phyloP scores from a whole-genome alignment of 1,284 basidiomycete species.

The Ceratobasidium sp. region DNA sequence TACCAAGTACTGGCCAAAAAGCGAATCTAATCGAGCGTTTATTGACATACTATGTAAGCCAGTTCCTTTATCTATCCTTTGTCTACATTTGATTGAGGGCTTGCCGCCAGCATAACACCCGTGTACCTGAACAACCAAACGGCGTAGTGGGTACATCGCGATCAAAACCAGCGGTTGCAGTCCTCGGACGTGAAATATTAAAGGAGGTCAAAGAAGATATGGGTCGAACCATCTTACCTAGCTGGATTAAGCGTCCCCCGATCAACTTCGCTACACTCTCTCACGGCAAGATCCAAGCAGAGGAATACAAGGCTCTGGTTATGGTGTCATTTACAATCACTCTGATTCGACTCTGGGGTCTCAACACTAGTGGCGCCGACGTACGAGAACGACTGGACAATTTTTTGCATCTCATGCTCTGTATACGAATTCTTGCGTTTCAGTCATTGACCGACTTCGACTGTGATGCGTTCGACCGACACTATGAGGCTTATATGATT shows the following conservation, averaged over 20 bases:
- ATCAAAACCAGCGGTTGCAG: not conserved
- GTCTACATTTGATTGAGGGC: not conserved
- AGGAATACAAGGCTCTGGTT: conserved; percentile 47
- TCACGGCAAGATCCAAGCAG: conserved; percentile 46
- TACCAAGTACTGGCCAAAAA: not conserved
- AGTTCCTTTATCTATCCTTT: not conserved
- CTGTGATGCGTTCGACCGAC: not conserved
- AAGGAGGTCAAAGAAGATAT: conserved; percentile 34
- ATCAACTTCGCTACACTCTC: conserved; percentile 37
- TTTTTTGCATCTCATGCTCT: conserved; percentile 28
- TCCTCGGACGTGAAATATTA: conserved; percentile 6
- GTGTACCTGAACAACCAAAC: not conserved
- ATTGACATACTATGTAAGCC: not conserved
- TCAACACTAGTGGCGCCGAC: not conserved
- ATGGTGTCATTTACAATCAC: conserved; percentile 48
- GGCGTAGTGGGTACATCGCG: not conserved
- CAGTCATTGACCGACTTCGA: conserved; percentile 1
- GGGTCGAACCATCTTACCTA: conserved; percentile 23
- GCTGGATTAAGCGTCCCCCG: conserved; percentile 38
- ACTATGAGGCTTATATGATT: conserved; percentile 11
- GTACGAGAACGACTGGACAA: conserved; percentile 16
- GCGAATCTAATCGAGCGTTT: not conserved
- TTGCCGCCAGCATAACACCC: not conserved
- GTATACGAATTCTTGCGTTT: conserved; percentile 18
- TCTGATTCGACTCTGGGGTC: conserved; percentile 39